phyloP scores from a whole-genome alignment of 1,284 basidiomycete species.

The Rhodofomes roseus region DNA sequence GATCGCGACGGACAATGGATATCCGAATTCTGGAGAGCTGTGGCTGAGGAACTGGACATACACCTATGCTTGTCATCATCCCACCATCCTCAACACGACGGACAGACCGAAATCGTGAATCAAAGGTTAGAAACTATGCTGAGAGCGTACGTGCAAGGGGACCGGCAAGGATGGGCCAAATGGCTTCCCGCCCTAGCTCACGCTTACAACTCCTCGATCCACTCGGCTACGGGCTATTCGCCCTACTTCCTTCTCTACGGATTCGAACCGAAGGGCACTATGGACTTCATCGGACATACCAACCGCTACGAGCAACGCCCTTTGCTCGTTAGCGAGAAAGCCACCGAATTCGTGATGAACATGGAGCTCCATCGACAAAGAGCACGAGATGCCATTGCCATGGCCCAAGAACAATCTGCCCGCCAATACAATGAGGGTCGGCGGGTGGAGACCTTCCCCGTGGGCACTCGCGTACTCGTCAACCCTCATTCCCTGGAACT shows the following conservation, averaged over 20 bases:
- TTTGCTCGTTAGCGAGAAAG: no score
- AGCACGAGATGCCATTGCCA: no score
- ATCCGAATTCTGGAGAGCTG: conserved; percentile 11
- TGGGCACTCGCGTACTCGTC: conserved; percentile 26
- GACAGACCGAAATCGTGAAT: conserved; percentile 19
- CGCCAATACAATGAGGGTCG: conserved; percentile 20
- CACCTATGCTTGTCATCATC: conserved; percentile 11
- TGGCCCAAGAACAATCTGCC: no score
- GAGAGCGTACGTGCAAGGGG: conserved; percentile 6
- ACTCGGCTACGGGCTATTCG: background rate
- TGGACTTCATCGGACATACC: background rate
- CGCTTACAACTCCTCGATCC: background rate
- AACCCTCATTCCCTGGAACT: conserved; percentile 29
- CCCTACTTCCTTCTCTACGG: background rate
- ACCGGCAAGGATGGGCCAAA: background rate
- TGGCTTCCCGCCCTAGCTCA: background rate
- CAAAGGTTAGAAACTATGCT: conserved; percentile 15
- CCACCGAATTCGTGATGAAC: no score
- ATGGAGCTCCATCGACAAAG: no score
- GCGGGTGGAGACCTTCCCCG: conserved; percentile 12
- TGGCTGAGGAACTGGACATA: conserved; percentile 6
- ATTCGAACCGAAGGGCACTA: background rate
- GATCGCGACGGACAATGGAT: no score
- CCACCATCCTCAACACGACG: conserved; percentile 20
- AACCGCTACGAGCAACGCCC: no score